A percentile compares a stretch with the other conserved stretches of the same genome.
phyloP scores from a whole-genome alignment of 768 basidiomycete species.

The Infundibulicybe gibba region DNA sequence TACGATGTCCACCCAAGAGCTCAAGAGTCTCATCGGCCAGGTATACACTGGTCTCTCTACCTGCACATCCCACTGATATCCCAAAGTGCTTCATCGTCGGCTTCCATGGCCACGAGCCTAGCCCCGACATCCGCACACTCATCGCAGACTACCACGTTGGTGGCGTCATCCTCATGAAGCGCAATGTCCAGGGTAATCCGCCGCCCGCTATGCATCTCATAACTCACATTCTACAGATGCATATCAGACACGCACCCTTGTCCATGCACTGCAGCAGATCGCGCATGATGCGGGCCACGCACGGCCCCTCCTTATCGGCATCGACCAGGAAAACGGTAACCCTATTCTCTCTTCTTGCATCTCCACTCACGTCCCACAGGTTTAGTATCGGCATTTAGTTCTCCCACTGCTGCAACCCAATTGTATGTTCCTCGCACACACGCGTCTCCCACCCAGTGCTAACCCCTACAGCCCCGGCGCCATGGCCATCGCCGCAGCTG shows the following conservation, averaged over 20 bases:
- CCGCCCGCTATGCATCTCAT: background rate
- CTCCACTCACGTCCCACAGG: slow-evolving; percentile 30
- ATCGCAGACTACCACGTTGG: slow-evolving; percentile 64
- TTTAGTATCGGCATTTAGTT: slow-evolving; percentile 66
- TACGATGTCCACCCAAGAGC: too few species aligned
- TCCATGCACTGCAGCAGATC: slow-evolving; percentile 46
- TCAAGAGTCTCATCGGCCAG: too few species aligned
- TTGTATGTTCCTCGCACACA: slow-evolving; percentile 42
- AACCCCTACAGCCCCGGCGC: slow-evolving; percentile 56
- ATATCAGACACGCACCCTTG: slow-evolving; percentile 43
- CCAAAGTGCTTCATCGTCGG: slow-evolving; percentile 68
- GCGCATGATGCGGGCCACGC: slow-evolving; percentile 56
- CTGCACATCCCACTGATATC: too few species aligned
- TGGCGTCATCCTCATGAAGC: slow-evolving; percentile 66
- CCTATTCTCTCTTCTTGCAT: background rate
- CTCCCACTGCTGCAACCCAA: slow-evolving; percentile 54
- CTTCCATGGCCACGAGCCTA: slow-evolving; percentile 56
- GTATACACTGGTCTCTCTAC: too few species aligned
- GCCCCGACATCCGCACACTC: slow-evolving; percentile 48
- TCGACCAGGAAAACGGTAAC: slow-evolving; percentile 71
- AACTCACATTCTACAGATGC: slow-evolving; percentile 33
- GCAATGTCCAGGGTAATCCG: slow-evolving; percentile 53
- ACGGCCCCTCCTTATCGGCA: slow-evolving; percentile 60
- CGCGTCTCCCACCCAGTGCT: background rate
- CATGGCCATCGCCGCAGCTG: slow-evolving; percentile 65